Conservation (phyloP, 1,139 yeast genomes). For the Ashbya aceris region DNA sequence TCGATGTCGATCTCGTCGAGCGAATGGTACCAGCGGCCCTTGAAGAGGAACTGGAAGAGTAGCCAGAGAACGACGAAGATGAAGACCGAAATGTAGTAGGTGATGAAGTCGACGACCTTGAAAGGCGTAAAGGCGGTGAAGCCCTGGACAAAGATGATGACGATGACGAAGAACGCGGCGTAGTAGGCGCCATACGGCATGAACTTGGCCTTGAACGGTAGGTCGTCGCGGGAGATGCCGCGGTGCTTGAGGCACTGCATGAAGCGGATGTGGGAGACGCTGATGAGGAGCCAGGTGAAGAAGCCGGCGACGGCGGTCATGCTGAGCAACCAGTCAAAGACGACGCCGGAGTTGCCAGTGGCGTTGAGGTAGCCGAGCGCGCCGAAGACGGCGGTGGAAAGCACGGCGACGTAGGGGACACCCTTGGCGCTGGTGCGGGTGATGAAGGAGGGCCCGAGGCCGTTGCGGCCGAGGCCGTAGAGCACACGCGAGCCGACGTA, state of each 20-base stretch:
- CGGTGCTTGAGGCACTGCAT: conserved; percentile 51
- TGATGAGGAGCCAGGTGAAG: conserved; percentile 65
- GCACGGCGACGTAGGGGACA: conserved; percentile 56
- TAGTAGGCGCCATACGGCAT: conserved; percentile 63
- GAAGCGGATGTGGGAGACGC: conserved; percentile 57
- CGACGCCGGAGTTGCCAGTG: conserved; percentile 48
- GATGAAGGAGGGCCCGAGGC: conserved; percentile 53
- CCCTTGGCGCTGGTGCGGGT: conserved; percentile 48
- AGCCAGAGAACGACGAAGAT: conserved; percentile 46
- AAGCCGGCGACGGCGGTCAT: conserved; percentile 72
- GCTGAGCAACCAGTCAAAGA: conserved; percentile 77
- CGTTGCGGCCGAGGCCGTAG: conserved; percentile 53
- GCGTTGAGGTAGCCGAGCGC: conserved; percentile 60
- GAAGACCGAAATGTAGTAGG: conserved; percentile 57
- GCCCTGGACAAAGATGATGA: conserved; percentile 63
- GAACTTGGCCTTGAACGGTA: conserved; percentile 60
- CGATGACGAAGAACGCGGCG: conserved; percentile 37
- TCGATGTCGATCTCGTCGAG: conserved; percentile 54
- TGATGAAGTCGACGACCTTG: conserved; percentile 47
- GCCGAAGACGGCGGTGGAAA: conserved; percentile 53
- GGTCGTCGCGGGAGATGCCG: conserved; percentile 51
- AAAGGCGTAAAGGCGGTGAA: conserved; percentile 40
- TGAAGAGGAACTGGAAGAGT: conserved; percentile 42
- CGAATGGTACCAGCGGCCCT: conserved; percentile 33
- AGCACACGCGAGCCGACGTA: conserved; percentile 70